Conservation (phyloP, 192 early-diverging fungal species). For the Backusella mclennaniae region DNA sequence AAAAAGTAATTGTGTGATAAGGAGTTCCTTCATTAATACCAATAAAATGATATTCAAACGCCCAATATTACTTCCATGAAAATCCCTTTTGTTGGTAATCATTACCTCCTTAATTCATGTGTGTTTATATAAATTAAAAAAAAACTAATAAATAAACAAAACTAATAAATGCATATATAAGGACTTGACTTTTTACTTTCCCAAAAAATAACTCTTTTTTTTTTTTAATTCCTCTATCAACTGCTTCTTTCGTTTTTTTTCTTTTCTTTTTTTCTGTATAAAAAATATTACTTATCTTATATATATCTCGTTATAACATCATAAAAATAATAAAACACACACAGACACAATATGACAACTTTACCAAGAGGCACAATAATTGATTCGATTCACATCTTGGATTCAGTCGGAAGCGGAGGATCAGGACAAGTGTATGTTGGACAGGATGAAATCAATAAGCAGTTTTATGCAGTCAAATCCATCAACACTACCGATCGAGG, state of each 20-base stretch:
- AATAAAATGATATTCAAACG: not conserved
- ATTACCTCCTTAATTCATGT: not conserved
- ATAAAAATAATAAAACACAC: not conserved
- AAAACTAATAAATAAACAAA: not conserved
- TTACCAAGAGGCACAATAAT: slow-evolving; percentile 27
- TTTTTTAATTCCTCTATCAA: not conserved
- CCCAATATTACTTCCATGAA: not conserved
- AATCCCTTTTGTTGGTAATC: not conserved
- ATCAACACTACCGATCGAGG: slow-evolving; percentile 20
- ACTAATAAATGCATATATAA: not conserved
- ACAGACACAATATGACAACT: too few relatives aligned
- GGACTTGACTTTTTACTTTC: not conserved
- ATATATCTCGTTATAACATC: not conserved
- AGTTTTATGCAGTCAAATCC: not conserved
- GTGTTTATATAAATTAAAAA: slow-evolving; percentile 4
- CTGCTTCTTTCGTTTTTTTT: not conserved
- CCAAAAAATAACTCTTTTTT: not conserved
- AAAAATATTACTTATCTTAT: not conserved
- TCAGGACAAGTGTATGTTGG: slow-evolving; percentile 76
- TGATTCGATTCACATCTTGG: slow-evolving; percentile 40
- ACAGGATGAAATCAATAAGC: slow-evolving; percentile 31
- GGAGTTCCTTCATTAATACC: not conserved
- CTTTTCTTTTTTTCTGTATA: not conserved
- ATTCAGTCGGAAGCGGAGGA: slow-evolving; percentile 66
- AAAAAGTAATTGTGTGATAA: not conserved